A percentile compares a stretch with the other conserved stretches of the same genome.
Evolutionary conservation across 2,329 filamentous ascomycete genomes (phyloP).

Genomic region (Beauveria sp.): DNA sequence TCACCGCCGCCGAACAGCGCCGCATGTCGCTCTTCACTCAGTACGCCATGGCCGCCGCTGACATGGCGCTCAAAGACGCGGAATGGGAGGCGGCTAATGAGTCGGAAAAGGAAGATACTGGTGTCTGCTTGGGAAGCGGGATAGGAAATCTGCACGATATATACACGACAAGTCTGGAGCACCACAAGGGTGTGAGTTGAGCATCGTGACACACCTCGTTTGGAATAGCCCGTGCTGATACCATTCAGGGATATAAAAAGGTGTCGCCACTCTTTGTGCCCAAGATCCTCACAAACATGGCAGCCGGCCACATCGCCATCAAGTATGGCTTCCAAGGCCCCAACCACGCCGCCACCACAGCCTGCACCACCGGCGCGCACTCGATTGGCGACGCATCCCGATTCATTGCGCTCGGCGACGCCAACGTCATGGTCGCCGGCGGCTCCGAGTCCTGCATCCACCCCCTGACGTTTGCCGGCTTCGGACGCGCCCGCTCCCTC

Average conservation of each 20-base stretch:
- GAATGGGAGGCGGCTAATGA: conserved; percentile 58
- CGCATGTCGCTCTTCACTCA: conserved; percentile 90
- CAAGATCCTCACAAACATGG: conserved; percentile 87
- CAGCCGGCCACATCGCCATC: conserved; percentile 92
- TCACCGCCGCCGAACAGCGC: conserved; percentile 48
- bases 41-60: conserved; percentile 78
- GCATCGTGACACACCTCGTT: not conserved
- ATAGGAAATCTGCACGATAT: conserved; percentile 92
- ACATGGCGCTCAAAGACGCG: conserved; percentile 80
- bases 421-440: conserved; percentile 92
- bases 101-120: conserved; percentile 66
- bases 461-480: conserved; percentile 85
- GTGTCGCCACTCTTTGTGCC: conserved; percentile 93
- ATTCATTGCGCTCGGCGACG: conserved; percentile 85
- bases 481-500: conserved; percentile 78
- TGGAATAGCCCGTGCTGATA: not conserved
- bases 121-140: conserved; percentile 88
- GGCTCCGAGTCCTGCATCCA: conserved; percentile 94
- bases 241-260: conserved; percentile 72
- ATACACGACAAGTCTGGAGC: conserved; percentile 74
- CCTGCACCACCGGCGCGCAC: conserved; percentile 93
- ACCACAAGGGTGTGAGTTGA: conserved; percentile 58
- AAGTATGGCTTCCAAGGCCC: conserved; percentile 82
- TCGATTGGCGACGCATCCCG: conserved; percentile 90
- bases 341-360: conserved; percentile 87